Evolutionary conservation across 768 basidiomycete genomes (phyloP).

Genomic region (Suillus paluster): DNA sequence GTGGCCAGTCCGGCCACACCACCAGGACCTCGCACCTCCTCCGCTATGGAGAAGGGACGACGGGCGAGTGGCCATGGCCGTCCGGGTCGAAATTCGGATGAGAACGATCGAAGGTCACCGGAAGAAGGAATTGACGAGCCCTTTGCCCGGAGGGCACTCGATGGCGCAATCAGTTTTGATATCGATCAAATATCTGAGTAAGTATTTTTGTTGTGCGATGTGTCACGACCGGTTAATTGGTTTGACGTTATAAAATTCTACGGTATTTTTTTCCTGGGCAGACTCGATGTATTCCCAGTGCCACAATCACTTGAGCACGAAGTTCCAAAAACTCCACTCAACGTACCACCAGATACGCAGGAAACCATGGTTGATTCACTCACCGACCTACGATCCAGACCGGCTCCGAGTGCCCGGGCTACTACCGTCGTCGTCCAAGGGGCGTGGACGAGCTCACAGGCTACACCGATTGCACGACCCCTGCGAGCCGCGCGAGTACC

Average conservation of each 20-base stretch:
- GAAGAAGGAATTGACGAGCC: constrained; percentile 22
- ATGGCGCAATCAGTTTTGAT: neutral
- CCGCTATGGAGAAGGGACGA: constrained; percentile 3
- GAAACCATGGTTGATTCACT: constrained; percentile 30
- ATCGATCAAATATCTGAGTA: constrained; percentile 15
- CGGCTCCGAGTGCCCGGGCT: neutral
- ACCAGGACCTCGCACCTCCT: neutral
- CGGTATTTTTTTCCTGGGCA: neutral
- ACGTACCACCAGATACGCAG: constrained; percentile 26
- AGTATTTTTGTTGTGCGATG: constrained; percentile 1
- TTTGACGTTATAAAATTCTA: neutral
- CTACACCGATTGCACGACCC: neutral
- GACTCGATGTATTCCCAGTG: constrained; percentile 2
- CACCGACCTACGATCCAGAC: neutral
- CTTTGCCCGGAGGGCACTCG: constrained; percentile 25
- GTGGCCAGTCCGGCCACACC: constrained; percentile 2
- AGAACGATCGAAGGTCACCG: neutral
- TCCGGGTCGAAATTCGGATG: neutral
- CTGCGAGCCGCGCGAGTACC: neutral
- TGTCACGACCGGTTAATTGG: neutral
- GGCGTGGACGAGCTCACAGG: neutral
- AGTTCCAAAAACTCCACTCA: neutral
- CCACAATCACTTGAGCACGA: constrained; percentile 6
- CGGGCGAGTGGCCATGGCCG: neutral
- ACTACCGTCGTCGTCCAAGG: constrained; percentile 4